Evolutionary conservation across 1,284 basidiomycete genomes (phyloP).

Genomic region (Leccinum ponderosum): DNA sequence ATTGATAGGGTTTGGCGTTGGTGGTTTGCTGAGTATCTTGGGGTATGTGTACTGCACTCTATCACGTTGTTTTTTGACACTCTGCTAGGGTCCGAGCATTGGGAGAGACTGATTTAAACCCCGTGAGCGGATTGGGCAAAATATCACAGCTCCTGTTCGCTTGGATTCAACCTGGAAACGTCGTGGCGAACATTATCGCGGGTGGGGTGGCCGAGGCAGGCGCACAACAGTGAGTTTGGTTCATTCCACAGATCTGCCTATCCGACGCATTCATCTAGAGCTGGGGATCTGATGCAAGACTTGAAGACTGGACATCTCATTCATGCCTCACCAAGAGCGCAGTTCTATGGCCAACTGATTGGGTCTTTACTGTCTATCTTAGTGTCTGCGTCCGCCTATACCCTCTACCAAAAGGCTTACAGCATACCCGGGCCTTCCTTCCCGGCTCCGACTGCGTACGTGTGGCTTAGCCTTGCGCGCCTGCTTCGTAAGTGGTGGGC

Average conservation of each 20-base stretch:
- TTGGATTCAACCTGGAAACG: slow-evolving; percentile 90
- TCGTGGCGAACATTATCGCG: slow-evolving; percentile 95
- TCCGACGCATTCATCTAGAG: slow-evolving; percentile 46
- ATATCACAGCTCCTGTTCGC: slow-evolving; percentile 94
- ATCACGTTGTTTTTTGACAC: slow-evolving; percentile 12
- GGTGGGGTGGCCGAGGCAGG: slow-evolving; percentile 97
- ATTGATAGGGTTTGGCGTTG: slow-evolving; percentile 79
- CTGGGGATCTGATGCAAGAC: slow-evolving; percentile 98
- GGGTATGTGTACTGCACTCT: slow-evolving; percentile 55
- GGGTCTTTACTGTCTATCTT: slow-evolving; percentile 87
- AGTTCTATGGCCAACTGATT: slow-evolving; percentile 88
- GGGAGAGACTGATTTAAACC: slow-evolving; percentile 93
- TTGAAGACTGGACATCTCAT: slow-evolving; percentile 94
- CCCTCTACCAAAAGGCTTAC: slow-evolving; percentile 87
- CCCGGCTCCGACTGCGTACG: slow-evolving; percentile 91
- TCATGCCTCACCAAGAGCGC: slow-evolving; percentile 82
- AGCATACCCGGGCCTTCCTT: slow-evolving; percentile 87
- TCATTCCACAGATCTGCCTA: background rate
- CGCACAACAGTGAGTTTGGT: slow-evolving; percentile 76
- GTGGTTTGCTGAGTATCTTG: slow-evolving; percentile 82
- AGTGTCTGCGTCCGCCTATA: slow-evolving; percentile 86
- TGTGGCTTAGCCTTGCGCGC: slow-evolving; percentile 90
- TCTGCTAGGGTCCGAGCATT: slow-evolving; percentile 76
- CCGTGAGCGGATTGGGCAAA: slow-evolving; percentile 93
- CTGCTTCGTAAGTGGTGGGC: slow-evolving; percentile 67